A percentile compares a stretch with the other conserved stretches of the same genome.
Evolutionary conservation across 257 asterid species (phyloP).

Genomic region (Cordia subcordata): DNA sequence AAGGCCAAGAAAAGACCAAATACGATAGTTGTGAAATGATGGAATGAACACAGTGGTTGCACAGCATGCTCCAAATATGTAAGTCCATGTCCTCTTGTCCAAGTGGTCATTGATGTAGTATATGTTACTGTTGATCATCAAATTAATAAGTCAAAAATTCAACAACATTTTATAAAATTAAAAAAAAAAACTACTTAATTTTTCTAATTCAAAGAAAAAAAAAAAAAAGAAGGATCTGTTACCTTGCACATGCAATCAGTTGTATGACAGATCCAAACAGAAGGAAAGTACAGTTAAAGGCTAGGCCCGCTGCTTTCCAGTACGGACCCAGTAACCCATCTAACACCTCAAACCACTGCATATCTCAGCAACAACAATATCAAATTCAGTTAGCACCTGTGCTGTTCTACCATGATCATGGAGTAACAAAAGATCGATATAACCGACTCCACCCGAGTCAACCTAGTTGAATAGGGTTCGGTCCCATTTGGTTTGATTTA

Average conservation of each 20-base stretch:
- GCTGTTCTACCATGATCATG: neutral
- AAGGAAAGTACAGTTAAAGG: conserved; percentile 95
- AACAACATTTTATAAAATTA: neutral
- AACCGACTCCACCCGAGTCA: too few relatives aligned
- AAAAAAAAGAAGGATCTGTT: neutral
- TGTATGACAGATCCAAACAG: conserved; percentile 96
- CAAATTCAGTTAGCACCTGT: neutral
- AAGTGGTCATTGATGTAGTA: conserved; percentile 83
- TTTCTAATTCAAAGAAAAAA: too few relatives aligned
- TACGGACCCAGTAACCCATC: conserved; percentile 91
- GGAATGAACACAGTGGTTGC: conserved; percentile 96
- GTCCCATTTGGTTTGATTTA: too few relatives aligned
- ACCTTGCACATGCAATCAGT: conserved; percentile 98
- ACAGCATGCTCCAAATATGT: conserved; percentile 98
- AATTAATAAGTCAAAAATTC: neutral
- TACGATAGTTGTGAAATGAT: conserved; percentile 87
- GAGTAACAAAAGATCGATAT: too few relatives aligned
- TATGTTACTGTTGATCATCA: conserved; percentile 57
- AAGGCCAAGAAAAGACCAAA: conserved; percentile 95
- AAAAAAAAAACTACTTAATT: neutral
- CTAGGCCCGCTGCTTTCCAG: conserved; percentile 96
- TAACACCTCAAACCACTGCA: conserved; percentile 94
- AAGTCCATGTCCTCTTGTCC: conserved; percentile 99
- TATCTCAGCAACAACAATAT: too few relatives aligned
- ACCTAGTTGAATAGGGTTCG: too few relatives aligned